Evolutionary conservation across 192 early-diverging fungal genomes (phyloP), one percentile per base, ranked within the genome.

Genomic region (Umbelopsis sp.): DNA sequence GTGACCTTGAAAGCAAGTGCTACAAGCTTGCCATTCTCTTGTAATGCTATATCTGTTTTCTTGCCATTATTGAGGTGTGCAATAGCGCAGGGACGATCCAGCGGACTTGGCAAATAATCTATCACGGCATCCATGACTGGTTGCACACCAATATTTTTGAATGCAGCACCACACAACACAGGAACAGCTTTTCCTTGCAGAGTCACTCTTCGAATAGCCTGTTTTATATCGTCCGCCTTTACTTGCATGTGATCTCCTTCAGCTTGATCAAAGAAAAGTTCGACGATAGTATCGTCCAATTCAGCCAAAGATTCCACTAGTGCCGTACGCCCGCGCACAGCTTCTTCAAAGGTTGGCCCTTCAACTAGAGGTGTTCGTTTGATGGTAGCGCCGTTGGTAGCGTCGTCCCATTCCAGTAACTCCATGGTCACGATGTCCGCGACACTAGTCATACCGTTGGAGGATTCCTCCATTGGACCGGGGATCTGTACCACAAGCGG

Each of bases 1-100:
- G 91, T 81, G 0, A 98, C 94, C 69, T 98, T 98, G 84, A 98
- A 98, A 0, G 97, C 97, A 64, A 98, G 80, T 2, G 94, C 97
- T 67, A 93, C 89, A 4, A 97, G 85, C 22, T 81, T 78, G 3
- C 86, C 90, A 30, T 74, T 83, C 27, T 78, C 75, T 45, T 79
- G 71, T 52, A 88, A 68, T n/a, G 76, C 67, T 67, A 84, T 80
- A 65, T 83, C 68, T 20, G 75, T 64, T 7, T 45, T 48, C 18
- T 80, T 77, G 8, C 83, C 84, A 49, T 78, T 74, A 5, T 74
- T 70, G 50, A 83, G 66, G 69, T 87, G 90, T 0, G 83, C 92
- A 4, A 84, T 41, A 1, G 91, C 83, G 9, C 76, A 65, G 1
- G 91, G 89, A 8, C 86, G 75, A 25, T 97, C 94, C 5, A 84